Conservation (phyloP, 257 asterid genomes). For the Lithospermum erythrorhizon region DNA sequence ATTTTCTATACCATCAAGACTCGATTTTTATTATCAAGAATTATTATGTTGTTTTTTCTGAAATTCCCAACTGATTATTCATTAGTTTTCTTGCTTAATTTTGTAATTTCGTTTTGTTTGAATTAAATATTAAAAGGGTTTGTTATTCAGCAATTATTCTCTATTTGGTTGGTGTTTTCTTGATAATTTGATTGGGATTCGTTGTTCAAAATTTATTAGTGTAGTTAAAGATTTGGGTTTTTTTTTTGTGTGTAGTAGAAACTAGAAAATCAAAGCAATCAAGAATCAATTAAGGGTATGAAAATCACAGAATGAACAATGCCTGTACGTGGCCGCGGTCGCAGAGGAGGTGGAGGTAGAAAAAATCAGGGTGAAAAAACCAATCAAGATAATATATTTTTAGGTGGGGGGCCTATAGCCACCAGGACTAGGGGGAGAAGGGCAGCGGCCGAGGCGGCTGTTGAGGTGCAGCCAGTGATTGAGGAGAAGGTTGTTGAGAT, state of each 20-base stretch:
- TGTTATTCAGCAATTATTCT: no score
- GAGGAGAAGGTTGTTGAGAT: conserved; percentile 31
- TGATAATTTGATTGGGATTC: background rate
- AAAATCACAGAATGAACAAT: conserved; percentile 62
- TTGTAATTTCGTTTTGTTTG: no score
- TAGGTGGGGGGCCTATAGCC: conserved; percentile 43
- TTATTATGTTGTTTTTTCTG: no score
- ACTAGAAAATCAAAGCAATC: no score
- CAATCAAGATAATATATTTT: conserved; percentile 6
- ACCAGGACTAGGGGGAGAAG: conserved; percentile 47
- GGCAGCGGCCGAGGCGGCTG: conserved; percentile 37
- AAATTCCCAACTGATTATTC: no score
- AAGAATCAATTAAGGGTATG: conserved; percentile 9
- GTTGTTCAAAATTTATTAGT: background rate
- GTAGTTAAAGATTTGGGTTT: no score
- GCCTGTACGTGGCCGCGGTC: conserved; percentile 78
- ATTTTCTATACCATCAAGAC: no score
- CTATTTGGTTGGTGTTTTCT: no score
- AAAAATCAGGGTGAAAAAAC: conserved; percentile 4
- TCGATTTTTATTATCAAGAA: background rate
- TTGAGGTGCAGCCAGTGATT: conserved; percentile 21
- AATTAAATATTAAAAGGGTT: no score
- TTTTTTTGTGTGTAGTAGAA: background rate
- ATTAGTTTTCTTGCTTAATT: no score
- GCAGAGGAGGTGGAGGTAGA: conserved; percentile 54